phyloP scores from a whole-genome alignment of 139 green algal species.

The Edaphochlamys debaryana region DNA sequence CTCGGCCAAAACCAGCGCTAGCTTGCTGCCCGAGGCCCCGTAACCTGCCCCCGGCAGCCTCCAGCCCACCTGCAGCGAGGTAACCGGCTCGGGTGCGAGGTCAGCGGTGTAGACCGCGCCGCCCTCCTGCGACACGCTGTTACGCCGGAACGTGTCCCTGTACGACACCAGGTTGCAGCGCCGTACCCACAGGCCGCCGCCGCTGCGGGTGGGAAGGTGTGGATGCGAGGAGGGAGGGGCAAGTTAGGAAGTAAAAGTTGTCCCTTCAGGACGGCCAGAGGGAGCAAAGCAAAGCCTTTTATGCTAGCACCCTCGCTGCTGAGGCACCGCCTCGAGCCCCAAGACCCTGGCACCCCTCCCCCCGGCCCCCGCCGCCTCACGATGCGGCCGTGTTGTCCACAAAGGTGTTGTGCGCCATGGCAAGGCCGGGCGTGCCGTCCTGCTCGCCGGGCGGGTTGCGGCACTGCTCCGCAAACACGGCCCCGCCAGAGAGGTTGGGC shows the following conservation, averaged over 20 bases:
- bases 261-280: background rate
- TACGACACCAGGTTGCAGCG: background rate
- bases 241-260: background rate
- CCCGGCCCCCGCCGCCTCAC: no score
- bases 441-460: background rate
- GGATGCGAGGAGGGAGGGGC: background rate
- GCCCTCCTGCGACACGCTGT: background rate
- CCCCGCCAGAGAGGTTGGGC: background rate
- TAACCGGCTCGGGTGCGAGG: background rate
- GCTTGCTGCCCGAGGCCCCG: background rate
- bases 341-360: no score
- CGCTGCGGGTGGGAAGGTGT: background rate
- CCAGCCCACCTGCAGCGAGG: background rate
- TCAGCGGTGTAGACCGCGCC: background rate
- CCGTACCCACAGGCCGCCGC: background rate
- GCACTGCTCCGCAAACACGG: background rate
- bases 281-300: background rate
- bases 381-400: background rate
- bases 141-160: background rate
- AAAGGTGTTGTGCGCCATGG: slow-evolving; percentile 2
- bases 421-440: background rate
- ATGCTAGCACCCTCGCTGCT: background rate
- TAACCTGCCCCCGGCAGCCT: background rate
- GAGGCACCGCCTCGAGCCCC: background rate
- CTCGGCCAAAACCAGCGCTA: background rate